These are phyloP conservation scores for Globisporangium solare DNA, from an alignment of 352 stramenopile genomes.

Conservation along the genomic window DNA sequence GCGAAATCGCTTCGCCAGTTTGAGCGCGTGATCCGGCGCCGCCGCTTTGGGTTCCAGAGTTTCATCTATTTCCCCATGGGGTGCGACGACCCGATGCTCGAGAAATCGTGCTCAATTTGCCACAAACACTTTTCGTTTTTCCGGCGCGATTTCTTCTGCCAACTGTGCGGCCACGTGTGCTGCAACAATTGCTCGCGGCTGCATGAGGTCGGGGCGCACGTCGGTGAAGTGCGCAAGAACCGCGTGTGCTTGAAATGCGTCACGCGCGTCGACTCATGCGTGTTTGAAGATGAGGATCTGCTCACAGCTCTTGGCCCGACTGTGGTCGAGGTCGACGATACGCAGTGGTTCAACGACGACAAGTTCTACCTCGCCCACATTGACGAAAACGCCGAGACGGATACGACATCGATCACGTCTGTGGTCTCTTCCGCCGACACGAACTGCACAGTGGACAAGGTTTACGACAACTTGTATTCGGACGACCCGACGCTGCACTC, in stretches of 20 bases:
- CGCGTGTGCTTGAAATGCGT: conserved; percentile 52
- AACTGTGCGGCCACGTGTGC: conserved; percentile 20
- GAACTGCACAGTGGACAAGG: conserved; percentile 11
- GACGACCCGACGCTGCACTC: conserved; percentile 17
- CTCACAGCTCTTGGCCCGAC: conserved; percentile 38
- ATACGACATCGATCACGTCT: conserved; percentile 21
- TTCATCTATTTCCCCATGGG: conserved; percentile 15
- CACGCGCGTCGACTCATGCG: conserved; percentile 45
- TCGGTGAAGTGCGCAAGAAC: conserved; percentile 44
- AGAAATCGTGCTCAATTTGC: no score
- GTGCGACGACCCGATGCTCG: no score
- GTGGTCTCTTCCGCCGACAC: not conserved
- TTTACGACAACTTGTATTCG: conserved; percentile 35
- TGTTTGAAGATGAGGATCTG: conserved; percentile 58
- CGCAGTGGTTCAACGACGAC: conserved; percentile 32
- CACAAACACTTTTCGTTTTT: conserved; percentile 17
- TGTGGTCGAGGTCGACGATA: conserved; percentile 30
- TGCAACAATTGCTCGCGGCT: conserved; percentile 46
- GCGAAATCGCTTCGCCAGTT: conserved; percentile 50
- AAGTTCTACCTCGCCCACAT: conserved; percentile 13
- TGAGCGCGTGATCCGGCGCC: conserved; percentile 64
- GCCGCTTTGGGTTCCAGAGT: conserved; percentile 61
- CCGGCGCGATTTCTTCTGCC: conserved; percentile 18
- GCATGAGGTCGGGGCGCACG: conserved; percentile 43
- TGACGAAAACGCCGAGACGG: conserved; percentile 11